These are phyloP conservation scores for Eutrema salsugineum DNA, from an alignment of 441 rosid species.

Conservation along the genomic window DNA sequence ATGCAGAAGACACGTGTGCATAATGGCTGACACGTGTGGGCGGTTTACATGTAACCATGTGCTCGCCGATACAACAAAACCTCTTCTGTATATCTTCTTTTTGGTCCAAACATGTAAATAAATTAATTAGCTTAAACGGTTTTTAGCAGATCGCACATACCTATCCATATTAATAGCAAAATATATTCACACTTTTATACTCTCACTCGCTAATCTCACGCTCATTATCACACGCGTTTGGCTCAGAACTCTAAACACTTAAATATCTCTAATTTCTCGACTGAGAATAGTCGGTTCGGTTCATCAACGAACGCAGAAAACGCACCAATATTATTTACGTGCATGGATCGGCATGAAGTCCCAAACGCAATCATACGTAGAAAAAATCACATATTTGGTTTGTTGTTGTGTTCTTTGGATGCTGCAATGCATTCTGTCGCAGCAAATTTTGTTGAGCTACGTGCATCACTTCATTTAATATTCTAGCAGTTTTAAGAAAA, in stretches of 20 bases:
- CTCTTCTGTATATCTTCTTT: not conserved
- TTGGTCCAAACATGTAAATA: not conserved
- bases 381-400: too few species aligned
- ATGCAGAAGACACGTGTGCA: constrained; percentile 31
- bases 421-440: too few species aligned
- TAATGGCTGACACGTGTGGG: constrained; percentile 26
- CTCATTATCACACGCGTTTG: not conserved
- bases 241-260: not conserved
- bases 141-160: not conserved
- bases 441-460: too few species aligned
- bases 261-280: too few species aligned
- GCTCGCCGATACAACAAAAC: not conserved
- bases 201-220: not conserved
- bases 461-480: too few species aligned
- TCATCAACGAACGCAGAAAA: not conserved
- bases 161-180: too few species aligned
- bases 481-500: too few species aligned
- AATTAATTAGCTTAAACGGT: not conserved
- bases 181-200: not conserved
- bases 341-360: not conserved
- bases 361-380: too few species aligned
- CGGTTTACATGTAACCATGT: constrained; percentile 26
- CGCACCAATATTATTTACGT: not conserved
- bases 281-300: too few species aligned
- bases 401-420: too few species aligned